A percentile compares a stretch with the other conserved stretches of the same genome.
Conservation (phyloP, 805 yeast species). For the Kodamaea kaohsiungensis region DNA sequence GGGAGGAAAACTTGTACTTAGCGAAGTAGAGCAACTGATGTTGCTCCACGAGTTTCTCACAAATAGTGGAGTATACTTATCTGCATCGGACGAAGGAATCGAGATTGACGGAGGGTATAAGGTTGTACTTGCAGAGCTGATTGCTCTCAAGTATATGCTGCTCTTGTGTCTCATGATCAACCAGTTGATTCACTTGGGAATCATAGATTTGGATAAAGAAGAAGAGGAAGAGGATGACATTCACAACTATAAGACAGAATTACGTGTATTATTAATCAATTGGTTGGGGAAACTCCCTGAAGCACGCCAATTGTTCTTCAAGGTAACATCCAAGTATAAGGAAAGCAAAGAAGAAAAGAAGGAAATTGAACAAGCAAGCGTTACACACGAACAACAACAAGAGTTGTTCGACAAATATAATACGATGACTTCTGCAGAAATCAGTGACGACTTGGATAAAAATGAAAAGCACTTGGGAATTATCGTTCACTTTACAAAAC, state of each 20-base stretch:
- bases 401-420: conserved; percentile 11
- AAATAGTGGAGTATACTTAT: conserved; percentile 40
- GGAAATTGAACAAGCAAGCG: not conserved
- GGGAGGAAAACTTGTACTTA: conserved; percentile 49
- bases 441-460: conserved; percentile 18
- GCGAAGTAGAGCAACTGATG: conserved; percentile 65
- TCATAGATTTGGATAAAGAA: conserved; percentile 39
- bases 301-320: conserved; percentile 59
- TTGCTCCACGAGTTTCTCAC: conserved; percentile 68
- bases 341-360: conserved; percentile 8
- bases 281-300: conserved; percentile 67
- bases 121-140: conserved; percentile 30
- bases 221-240: conserved; percentile 26
- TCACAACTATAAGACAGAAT: conserved; percentile 57
- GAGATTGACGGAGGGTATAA: conserved; percentile 30
- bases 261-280: conserved; percentile 59
- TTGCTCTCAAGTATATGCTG: conserved; percentile 46
- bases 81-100: conserved; percentile 30
- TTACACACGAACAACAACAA: conserved; percentile 1
- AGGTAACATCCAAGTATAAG: conserved; percentile 17
- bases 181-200: conserved; percentile 46
- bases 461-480: conserved; percentile 14
- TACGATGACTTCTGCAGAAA: conserved; percentile 16
- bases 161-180: conserved; percentile 64
- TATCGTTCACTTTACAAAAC: conserved; percentile 13